phyloP scores from a whole-genome alignment of 2,329 filamentous ascomycete genomes.

The Xylaria sp. region DNA sequence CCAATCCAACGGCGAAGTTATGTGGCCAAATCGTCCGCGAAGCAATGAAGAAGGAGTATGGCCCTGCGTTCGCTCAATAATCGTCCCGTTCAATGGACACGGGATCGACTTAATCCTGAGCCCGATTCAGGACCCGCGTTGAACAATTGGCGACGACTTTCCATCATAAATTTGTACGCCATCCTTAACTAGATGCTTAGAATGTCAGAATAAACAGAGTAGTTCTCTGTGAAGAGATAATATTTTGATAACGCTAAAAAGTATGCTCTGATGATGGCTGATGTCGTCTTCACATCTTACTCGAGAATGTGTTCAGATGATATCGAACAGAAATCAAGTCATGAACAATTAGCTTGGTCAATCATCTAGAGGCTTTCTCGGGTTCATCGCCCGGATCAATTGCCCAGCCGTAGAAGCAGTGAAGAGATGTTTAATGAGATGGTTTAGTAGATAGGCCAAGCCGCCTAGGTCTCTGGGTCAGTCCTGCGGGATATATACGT shows the following conservation, averaged over 20 bases:
- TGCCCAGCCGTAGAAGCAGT: background rate
- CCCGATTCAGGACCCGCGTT: background rate
- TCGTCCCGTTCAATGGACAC: background rate
- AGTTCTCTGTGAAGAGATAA: background rate
- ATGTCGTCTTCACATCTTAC: background rate
- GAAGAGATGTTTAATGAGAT: background rate
- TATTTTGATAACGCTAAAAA: background rate
- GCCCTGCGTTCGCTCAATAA: constrained; percentile 52
- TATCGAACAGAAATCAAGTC: background rate
- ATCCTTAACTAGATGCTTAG: background rate
- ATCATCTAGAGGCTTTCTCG: background rate
- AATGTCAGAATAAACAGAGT: background rate
- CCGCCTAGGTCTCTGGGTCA: constrained; percentile 16
- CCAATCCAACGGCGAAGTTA: constrained; percentile 72
- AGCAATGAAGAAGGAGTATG: constrained; percentile 73
- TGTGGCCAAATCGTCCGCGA: constrained; percentile 73
- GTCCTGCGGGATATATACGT: background rate
- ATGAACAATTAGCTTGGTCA: background rate
- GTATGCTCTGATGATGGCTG: background rate
- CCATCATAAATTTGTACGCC: background rate
- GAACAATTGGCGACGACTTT: background rate
- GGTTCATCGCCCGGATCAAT: constrained; percentile 1
- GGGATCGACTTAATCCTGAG: background rate
- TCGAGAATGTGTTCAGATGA: background rate
- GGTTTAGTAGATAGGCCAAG: constrained; percentile 14